Evolutionary conservation across 495 filamentous ascomycete genomes (phyloP), one percentile per base, ranked within the genome.

Genomic region (Recurvomyces mirabilis): DNA sequence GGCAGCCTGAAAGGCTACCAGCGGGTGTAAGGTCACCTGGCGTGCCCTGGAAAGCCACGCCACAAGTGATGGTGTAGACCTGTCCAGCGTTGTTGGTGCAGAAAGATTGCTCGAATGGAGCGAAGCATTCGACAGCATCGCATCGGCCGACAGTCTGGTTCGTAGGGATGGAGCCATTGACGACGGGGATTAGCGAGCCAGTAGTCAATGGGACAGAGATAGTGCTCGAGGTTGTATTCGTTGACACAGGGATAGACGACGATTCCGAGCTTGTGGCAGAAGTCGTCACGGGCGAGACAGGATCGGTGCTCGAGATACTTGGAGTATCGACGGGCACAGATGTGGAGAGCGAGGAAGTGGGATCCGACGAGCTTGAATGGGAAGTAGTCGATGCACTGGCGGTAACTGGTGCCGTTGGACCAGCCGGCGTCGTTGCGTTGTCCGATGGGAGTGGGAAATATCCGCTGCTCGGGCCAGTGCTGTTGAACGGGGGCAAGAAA

Each of bases 61-160:
- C 45, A 29, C 45, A 40, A 2, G 45, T 41, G 9, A 34, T 13
- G 14, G 45, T 47, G 37, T 47, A 47, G 3, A 34, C n/a, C 28
- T 40, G 35, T 3, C 22, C 19, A 19, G 11, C 14, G 5, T 20
- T 24, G 18, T 47, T 37, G 9, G n/a, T 19, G 22, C 45, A 47
- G 13, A 24, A 31, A 2, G 6, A 18, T 19, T 37, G 32, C 31
- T 46, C 20, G 29, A 3, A 37, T 4, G 43, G 17, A 12, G 33
- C 18, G 9, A n/a, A 9, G 43, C 43, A 46, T 17, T n/a, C 11
- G 28, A 45, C 13, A 13, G 9, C 15, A 19, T 35, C 34, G 38
- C 45, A 47, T n/a, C 19, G 20, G n/a, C 21, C 9, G 19, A 25
- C 18, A 25, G 41, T 45, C 30, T 21, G 15, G 22, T 45, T 45